A percentile compares a stretch with the other conserved stretches of the same genome.
Evolutionary conservation across 2,329 filamentous ascomycete genomes (phyloP).

Genomic region (Furcasterigmium furcatum): DNA sequence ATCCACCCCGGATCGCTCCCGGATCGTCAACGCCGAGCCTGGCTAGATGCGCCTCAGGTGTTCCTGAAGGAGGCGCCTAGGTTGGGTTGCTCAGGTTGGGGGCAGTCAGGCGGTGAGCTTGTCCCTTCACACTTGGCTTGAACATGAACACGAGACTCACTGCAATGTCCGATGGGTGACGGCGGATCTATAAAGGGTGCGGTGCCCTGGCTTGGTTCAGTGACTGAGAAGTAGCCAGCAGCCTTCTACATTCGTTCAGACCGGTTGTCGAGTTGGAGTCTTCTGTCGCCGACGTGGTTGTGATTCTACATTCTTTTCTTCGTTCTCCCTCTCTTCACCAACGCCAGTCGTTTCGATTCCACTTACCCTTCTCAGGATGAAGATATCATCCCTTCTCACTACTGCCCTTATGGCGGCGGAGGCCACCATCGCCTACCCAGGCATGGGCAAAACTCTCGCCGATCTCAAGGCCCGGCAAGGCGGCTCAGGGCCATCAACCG

Average conservation of each 20-base stretch:
- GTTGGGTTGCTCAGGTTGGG: too few species aligned
- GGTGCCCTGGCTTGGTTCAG: background rate
- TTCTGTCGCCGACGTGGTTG: background rate
- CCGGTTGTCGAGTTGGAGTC: background rate
- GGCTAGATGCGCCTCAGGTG: background rate
- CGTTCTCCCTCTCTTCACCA: background rate
- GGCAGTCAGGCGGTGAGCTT: background rate
- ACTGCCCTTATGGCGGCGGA: constrained; percentile 4
- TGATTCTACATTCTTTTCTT: background rate
- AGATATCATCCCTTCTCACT: constrained; percentile 3
- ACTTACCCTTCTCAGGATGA: constrained; percentile 7
- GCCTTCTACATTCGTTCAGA: background rate
- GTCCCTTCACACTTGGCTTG: too few species aligned
- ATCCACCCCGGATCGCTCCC: background rate
- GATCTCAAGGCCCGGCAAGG: constrained; percentile 10
- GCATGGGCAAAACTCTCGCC: constrained; percentile 17
- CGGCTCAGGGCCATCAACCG: constrained; percentile 10
- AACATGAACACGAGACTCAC: background rate
- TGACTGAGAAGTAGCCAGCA: background rate
- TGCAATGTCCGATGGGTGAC: background rate
- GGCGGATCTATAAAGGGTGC: background rate
- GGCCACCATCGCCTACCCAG: constrained; percentile 12
- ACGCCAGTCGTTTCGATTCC: background rate
- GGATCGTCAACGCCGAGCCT: background rate
- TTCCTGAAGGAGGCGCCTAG: background rate